Base-by-base conservation (phyloP, 2,329 filamentous ascomycete genomes). In the Ceratocystis colombiana region DNA sequence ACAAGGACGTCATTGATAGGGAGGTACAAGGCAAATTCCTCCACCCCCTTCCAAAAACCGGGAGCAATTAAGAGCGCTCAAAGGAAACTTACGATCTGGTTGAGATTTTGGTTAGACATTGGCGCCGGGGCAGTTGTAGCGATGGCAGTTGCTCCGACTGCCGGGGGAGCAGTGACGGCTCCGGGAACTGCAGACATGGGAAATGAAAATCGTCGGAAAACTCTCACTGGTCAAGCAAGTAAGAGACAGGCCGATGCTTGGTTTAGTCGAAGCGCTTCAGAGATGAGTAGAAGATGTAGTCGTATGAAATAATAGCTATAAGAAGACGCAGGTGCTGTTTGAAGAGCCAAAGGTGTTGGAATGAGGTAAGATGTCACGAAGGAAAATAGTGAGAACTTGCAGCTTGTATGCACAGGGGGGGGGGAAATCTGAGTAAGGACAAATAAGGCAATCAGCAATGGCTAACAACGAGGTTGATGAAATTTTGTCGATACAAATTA, bases 31-130 rank as follows among this genome's bases (percentile, higher is more conserved):
- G 15, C 10, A 53, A 25, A 15, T 28, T 1, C 22, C 10, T 2
- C 10, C 6, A 12, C 28, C 28, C 17, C 3, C 15, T n/a, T 59
- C 20, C 48, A 22, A 53, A 28, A 1, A 10, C 22, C 4, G 5
- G 28, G 8, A 28, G 10, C 20, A 8, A 15, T 2, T 7, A 33
- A 30, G n/a, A n/a, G 48, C 48, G n/a, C 48, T 33, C 55, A 20
- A 17, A 59, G n/a, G 50, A 30, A 37, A 79, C 92, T 83, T 82
- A 96, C 93, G 76, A 97, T 97, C 71, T 96, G 91, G 72, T 97
- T 97, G 1, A 96, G 76, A 73, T 96, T 96, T 72, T 95, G 90
- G 69, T 93, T 90, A 1, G 88, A 90, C 77, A 90, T 86, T 8
- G 77, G 75, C 72, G 33, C 61, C 33, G 59, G 67, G 17, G 30